Evolutionary conservation across 176 grass and related monocot species (phyloP).

Genomic region (Ensete ventricosum): DNA sequence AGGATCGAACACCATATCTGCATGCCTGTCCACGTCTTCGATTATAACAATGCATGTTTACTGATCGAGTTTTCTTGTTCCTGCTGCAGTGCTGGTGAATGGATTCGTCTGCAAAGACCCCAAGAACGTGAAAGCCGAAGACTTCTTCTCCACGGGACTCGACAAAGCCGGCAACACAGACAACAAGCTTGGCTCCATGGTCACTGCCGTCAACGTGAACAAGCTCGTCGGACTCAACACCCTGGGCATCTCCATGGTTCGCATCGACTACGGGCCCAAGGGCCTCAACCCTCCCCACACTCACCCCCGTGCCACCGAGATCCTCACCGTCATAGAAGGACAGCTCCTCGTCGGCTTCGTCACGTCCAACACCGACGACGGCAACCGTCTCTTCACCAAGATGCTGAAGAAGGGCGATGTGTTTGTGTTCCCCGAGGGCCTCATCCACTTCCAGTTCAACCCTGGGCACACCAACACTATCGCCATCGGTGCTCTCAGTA

Average conservation of each 20-base stretch:
- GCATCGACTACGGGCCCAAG: background rate
- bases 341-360: background rate
- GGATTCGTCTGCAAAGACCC: slow-evolving; percentile 70
- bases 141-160: background rate
- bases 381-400: slow-evolving; percentile 23
- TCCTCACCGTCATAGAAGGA: background rate
- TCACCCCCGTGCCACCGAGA: background rate
- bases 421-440: slow-evolving; percentile 9
- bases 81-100: slow-evolving; percentile 44
- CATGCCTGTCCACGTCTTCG: too few species aligned
- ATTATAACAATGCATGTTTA: background rate
- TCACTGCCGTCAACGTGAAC: background rate
- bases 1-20: too few species aligned
- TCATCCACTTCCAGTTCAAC: background rate
- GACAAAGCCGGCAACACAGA: background rate
- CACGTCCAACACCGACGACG: background rate
- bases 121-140: slow-evolving; percentile 30
- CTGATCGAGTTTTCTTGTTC: background rate
- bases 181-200: background rate
- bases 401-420: slow-evolving; percentile 40
- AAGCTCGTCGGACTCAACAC: background rate
- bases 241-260: background rate
- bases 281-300: slow-evolving; percentile 4
- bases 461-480: rapidly evolving
- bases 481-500: background rate